phyloP scores from a whole-genome alignment of 352 stramenopile species.

The Aphanomyces stellatus region DNA sequence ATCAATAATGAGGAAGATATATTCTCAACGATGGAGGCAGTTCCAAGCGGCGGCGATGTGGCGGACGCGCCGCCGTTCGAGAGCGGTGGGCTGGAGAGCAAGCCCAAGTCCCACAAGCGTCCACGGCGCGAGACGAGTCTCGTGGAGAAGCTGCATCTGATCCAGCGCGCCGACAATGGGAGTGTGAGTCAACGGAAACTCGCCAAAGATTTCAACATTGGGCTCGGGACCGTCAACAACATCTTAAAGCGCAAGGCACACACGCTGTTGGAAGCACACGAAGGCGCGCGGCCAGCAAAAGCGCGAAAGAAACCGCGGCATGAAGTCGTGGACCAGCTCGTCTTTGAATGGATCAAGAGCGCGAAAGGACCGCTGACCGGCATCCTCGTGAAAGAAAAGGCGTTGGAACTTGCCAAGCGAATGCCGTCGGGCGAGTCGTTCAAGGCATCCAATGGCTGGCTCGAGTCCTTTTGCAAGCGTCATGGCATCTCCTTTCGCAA shows the following conservation, averaged over 20 bases:
- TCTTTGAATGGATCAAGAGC: slow-evolving; percentile 18
- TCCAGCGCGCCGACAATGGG: slow-evolving; percentile 12
- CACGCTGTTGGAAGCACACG: slow-evolving; percentile 8
- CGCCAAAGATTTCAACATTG: slow-evolving; percentile 17
- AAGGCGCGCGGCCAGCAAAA: neutral
- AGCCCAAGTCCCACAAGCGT: slow-evolving; percentile 9
- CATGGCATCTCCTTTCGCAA: slow-evolving; percentile 20
- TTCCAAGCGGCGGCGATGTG: neutral
- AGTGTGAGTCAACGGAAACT: slow-evolving; percentile 10
- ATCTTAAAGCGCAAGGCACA: slow-evolving; percentile 19
- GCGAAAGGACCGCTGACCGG: neutral
- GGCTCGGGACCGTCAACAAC: slow-evolving; percentile 19
- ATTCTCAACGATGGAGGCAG: neutral
- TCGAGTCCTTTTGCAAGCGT: slow-evolving; percentile 21
- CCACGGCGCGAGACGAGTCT: slow-evolving; percentile 2
- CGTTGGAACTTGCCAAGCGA: slow-evolving; percentile 16
- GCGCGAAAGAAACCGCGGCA: slow-evolving; percentile 12
- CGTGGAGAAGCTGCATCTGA: slow-evolving; percentile 17
- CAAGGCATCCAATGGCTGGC: slow-evolving; percentile 22
- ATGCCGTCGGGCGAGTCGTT: slow-evolving; percentile 6
- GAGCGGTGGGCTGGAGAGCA: neutral
- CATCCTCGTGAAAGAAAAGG: slow-evolving; percentile 16
- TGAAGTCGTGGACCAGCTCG: slow-evolving; percentile 13
- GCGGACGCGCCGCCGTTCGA: neutral
- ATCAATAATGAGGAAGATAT: neutral